Evolutionary conservation across 2,329 filamentous ascomycete species (phyloP), one percentile per base, ranked within the genome.

Genomic region (Fusarium sp.): DNA sequence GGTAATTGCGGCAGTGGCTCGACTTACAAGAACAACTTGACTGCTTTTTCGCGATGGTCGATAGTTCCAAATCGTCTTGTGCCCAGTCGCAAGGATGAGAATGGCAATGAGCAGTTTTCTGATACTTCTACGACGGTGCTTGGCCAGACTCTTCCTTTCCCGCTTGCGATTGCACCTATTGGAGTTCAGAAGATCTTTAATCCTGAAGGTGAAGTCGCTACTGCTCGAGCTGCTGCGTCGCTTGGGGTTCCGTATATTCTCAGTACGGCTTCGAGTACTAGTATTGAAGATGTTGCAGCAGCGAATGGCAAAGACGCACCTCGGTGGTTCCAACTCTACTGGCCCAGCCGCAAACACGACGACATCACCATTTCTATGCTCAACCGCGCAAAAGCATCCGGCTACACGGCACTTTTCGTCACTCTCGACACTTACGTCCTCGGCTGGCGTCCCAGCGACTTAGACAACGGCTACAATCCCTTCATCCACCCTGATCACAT

Each of bases 401-500:
- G 63, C 1, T 66, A 66, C 12, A 33, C 63, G 2, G 38, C 61
- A 3, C 40, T 66, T 3, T 66, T 66, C 17, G 63, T 66, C 26
- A 66, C 63, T 0, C 53, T 66, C 3, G 63, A 66, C 11, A 66
- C 63, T 0, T 66, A 67, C 12, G 63, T 66, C 8, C 61, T 66
- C 0, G 63, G 61, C 13, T 66, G 63, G 63, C 63, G 63, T 8
- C 63, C 63, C 1, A 66, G 45, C 6, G 63, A 66, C 27, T 1
- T 71, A 1, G 68, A 71, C 14, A 71, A 71, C 8, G 69, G 64
- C 2, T 71, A 71, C 20, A 71, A 71, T 14, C 68, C 68, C 1
- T 71, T 71, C 11, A 69, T 71, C 1, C 69, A 71, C 9, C 68
- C 68, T 1, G 69, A 71, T 15, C 68, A 71, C 18, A 69, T 60